Percentiles rank a stretch among this genome's conserved stretches.
phyloP scores from a whole-genome alignment of 2,329 filamentous ascomycete genomes.

The Talaromyces sp. region DNA sequence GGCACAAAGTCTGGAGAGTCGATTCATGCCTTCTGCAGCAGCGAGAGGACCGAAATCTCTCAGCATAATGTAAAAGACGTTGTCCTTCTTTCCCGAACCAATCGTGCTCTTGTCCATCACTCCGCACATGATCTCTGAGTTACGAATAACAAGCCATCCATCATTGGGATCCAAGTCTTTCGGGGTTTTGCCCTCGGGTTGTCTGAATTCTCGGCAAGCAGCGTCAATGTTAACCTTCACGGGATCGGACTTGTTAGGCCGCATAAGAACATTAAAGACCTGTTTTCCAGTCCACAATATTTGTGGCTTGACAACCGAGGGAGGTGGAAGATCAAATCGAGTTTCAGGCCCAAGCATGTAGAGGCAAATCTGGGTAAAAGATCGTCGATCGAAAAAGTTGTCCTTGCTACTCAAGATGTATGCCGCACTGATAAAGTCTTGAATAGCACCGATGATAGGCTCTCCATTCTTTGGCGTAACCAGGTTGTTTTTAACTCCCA shows the following conservation, averaged over 20 bases:
- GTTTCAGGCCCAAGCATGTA: slow-evolving; percentile 85
- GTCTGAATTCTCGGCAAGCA: slow-evolving; percentile 69
- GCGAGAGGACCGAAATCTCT: slow-evolving; percentile 89
- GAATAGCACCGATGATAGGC: slow-evolving; percentile 96
- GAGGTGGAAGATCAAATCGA: slow-evolving; percentile 77
- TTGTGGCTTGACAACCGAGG: slow-evolving; percentile 77
- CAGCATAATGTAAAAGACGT: slow-evolving; percentile 93
- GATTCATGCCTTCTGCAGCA: slow-evolving; percentile 87
- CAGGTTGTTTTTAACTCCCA: slow-evolving; percentile 97
- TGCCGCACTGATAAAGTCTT: slow-evolving; percentile 96
- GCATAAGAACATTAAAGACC: slow-evolving; percentile 85
- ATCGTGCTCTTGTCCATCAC: slow-evolving; percentile 97
- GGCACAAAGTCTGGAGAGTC: slow-evolving; percentile 83
- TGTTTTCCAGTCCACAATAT: slow-evolving; percentile 96
- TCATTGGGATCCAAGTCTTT: slow-evolving; percentile 74
- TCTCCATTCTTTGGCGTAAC: slow-evolving; percentile 96
- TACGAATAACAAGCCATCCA: slow-evolving; percentile 84
- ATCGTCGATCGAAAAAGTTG: slow-evolving; percentile 80
- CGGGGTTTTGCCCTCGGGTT: slow-evolving; percentile 32
- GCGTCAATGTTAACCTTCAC: slow-evolving; percentile 90
- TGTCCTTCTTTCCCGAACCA: slow-evolving; percentile 96
- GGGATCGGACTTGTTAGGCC: slow-evolving; percentile 75
- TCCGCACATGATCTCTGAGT: slow-evolving; percentile 96
- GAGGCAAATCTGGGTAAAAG: slow-evolving; percentile 83
- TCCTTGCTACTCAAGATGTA: slow-evolving; percentile 90